These are phyloP conservation scores for Bifiguratus adelaidae DNA, from an alignment of 192 early-diverging fungal species.

Conservation along the genomic window DNA sequence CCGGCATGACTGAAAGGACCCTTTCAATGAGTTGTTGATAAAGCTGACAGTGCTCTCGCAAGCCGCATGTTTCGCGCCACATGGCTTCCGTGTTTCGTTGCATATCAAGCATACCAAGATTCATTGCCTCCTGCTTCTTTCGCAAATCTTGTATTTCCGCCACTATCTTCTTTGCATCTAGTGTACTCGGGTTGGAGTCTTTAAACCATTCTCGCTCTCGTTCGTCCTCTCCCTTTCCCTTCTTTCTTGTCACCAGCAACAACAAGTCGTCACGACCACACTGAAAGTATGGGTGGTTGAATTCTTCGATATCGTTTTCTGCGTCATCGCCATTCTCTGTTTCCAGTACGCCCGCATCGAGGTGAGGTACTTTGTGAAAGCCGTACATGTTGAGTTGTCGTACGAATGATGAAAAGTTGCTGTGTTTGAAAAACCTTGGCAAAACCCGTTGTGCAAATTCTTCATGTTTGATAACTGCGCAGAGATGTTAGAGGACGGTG, in stretches of 20 bases:
- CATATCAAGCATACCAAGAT: conserved; percentile 72
- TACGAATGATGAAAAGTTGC: conserved; percentile 84
- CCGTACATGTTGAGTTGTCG: conserved; percentile 94
- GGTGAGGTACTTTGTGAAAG: conserved; percentile 94
- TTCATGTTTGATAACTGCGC: conserved; percentile 46
- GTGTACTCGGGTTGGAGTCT: no score
- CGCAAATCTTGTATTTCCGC: conserved; percentile 82
- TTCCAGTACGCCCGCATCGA: conserved; percentile 79
- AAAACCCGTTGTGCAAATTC: conserved; percentile 78
- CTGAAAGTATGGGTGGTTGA: conserved; percentile 84
- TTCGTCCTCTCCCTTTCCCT: conserved; percentile 31
- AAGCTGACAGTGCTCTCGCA: conserved; percentile 68
- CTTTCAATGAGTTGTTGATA: conserved; percentile 93
- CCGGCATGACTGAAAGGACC: no score
- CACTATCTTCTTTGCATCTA: conserved; percentile 41
- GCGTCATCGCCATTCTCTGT: no score
- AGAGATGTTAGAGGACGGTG: neutral
- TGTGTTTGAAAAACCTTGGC: conserved; percentile 86
- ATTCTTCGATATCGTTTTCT: conserved; percentile 82
- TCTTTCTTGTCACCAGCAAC: conserved; percentile 80
- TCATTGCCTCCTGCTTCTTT: conserved; percentile 84
- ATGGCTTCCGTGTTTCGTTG: conserved; percentile 81
- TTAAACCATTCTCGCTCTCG: no score
- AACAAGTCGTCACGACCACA: conserved; percentile 83
- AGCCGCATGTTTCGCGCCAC: conserved; percentile 71